A percentile compares a stretch with the other conserved stretches of the same genome.
phyloP scores from a whole-genome alignment of 305 asterid genomes.

The Lippia alba region DNA sequence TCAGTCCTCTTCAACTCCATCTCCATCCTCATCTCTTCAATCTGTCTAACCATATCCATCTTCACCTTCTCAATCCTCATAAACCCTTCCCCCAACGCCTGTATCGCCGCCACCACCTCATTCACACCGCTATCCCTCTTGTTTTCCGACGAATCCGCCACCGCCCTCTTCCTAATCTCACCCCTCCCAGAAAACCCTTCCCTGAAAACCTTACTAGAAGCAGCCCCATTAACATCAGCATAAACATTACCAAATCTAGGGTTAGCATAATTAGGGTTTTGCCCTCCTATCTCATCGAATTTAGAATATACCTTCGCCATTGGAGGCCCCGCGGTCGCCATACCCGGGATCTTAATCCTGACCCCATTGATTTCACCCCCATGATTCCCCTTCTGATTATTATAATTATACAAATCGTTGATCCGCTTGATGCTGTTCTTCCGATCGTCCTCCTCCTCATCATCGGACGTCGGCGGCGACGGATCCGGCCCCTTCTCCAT shows the following conservation, averaged over 20 bases:
- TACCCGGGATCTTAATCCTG: conserved; percentile 64
- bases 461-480: conserved; percentile 40
- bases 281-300: conserved; percentile 42
- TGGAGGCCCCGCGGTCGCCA: conserved; percentile 29
- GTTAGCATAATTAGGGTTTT: conserved; percentile 37
- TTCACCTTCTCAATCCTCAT: conserved; percentile 88
- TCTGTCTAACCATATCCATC: conserved; percentile 84
- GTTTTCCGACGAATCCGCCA: conserved; percentile 31
- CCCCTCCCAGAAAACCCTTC: conserved; percentile 42
- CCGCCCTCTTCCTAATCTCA: conserved; percentile 43
- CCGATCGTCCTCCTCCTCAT: conserved; percentile 46
- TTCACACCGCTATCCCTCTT: conserved; percentile 50
- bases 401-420: conserved; percentile 40
- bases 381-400: conserved; percentile 33
- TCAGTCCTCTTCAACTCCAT: conserved; percentile 94
- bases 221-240: conserved; percentile 29
- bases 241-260: conserved; percentile 34
- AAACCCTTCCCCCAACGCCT: conserved; percentile 81
- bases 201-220: conserved; percentile 33
- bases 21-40: conserved; percentile 91
- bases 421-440: conserved; percentile 47
- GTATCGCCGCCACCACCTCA: conserved; percentile 70
- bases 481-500: conserved; percentile 77
- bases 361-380: conserved; percentile 46
- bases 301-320: conserved; percentile 37